Evolutionary conservation across 768 basidiomycete genomes (phyloP).

Genomic region (Suillus decipiens): DNA sequence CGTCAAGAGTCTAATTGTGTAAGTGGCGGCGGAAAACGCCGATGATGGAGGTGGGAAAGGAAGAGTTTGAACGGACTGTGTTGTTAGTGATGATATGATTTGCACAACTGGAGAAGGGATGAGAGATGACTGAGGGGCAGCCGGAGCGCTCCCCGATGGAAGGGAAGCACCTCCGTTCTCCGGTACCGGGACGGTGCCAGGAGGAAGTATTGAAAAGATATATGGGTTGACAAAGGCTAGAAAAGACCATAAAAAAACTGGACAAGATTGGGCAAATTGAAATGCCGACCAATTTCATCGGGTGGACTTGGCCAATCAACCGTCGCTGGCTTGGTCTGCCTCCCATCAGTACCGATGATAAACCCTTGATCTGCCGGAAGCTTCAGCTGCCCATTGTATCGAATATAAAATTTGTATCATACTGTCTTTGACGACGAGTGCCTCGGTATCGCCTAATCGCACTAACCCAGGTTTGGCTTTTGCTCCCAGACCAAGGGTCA

Average conservation of each 20-base stretch:
- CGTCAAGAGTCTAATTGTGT: slow-evolving; percentile 65
- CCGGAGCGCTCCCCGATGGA: slow-evolving; percentile 28
- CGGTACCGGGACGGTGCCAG: slow-evolving; percentile 53
- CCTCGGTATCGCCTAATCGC: slow-evolving; percentile 58
- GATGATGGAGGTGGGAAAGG: slow-evolving; percentile 52
- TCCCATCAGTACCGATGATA: slow-evolving; percentile 63
- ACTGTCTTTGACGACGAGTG: slow-evolving; percentile 81
- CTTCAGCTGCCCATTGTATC: slow-evolving; percentile 2
- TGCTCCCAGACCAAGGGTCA: slow-evolving; percentile 77
- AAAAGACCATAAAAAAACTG: slow-evolving; percentile 50
- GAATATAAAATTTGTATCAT: slow-evolving; percentile 28
- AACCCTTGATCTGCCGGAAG: slow-evolving; percentile 60
- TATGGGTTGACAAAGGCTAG: slow-evolving; percentile 77
- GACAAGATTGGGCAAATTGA: slow-evolving; percentile 57
- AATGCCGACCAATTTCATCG: slow-evolving; percentile 67
- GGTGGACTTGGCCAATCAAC: slow-evolving; percentile 81
- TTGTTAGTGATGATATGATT: slow-evolving; percentile 70
- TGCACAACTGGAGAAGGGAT: slow-evolving; percentile 64
- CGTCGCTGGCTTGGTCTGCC: slow-evolving; percentile 44
- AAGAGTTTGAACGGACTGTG: slow-evolving; percentile 59
- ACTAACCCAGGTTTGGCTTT: slow-evolving; percentile 69
- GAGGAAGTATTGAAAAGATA: slow-evolving; percentile 71
- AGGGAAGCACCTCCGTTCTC: slow-evolving; percentile 21
- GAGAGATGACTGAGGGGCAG: slow-evolving; percentile 32
- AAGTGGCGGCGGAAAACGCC: slow-evolving; percentile 37